Percentiles rank a stretch among this genome's conserved stretches.
Conservation (phyloP, 306 rosid species). For the Pyrus pyrifolia region DNA sequence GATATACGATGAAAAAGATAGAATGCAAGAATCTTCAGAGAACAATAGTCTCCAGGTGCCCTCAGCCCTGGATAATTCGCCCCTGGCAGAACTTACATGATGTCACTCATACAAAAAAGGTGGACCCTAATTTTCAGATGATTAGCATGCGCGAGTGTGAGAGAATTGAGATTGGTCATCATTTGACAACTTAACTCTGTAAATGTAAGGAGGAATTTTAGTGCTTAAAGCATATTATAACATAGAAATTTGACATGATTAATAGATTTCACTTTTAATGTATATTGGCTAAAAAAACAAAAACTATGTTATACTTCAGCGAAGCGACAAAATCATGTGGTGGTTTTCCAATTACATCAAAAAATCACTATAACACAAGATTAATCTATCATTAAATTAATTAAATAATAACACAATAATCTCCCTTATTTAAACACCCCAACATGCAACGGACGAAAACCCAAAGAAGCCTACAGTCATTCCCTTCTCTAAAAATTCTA, state of each 20-base stretch:
- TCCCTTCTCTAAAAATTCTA: slow-evolving; percentile 4
- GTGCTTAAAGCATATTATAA: neutral
- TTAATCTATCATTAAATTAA: neutral
- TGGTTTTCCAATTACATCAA: neutral
- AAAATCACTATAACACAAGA: no score
- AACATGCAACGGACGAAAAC: slow-evolving; percentile 34
- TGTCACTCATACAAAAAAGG: neutral
- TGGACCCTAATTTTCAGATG: slow-evolving; percentile 1
- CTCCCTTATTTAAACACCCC: slow-evolving; percentile 33
- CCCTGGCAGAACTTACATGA: neutral
- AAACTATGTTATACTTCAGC: neutral
- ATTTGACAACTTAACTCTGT: neutral
- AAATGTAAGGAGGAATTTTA: neutral
- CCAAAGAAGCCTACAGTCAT: slow-evolving; percentile 26
- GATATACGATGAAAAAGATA: no score
- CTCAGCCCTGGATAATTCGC: slow-evolving; percentile 9
- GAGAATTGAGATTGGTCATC: slow-evolving; percentile 7
- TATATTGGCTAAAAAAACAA: no score
- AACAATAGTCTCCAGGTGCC: neutral
- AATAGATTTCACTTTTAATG: neutral
- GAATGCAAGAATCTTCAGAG: neutral
- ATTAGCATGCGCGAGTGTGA: slow-evolving; percentile 7
- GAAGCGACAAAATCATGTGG: no score
- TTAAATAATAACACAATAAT: neutral
- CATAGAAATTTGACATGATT: neutral